Conservation (phyloP, 768 basidiomycete genomes). For the Collybia sp. region DNA sequence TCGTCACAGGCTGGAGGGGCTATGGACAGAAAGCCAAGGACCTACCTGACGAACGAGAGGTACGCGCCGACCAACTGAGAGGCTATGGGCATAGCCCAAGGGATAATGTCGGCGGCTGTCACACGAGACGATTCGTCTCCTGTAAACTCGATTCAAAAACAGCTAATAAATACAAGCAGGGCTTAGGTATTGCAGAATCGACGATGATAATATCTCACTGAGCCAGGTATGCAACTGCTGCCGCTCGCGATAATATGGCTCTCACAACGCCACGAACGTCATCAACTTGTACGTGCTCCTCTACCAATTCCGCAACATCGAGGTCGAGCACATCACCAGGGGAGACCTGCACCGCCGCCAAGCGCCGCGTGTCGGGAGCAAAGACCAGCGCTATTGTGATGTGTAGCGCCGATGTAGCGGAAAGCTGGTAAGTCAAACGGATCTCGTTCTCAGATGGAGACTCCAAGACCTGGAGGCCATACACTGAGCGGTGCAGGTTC, state of each 20-base stretch:
- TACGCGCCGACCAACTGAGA: too few relatives aligned
- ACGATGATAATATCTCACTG: too few relatives aligned
- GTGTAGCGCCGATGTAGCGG: conserved; percentile 21
- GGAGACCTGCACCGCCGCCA: conserved; percentile 54
- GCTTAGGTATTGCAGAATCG: too few relatives aligned
- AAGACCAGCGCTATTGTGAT: conserved; percentile 60
- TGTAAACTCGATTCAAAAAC: too few relatives aligned
- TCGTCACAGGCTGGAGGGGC: too few relatives aligned
- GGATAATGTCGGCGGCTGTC: too few relatives aligned
- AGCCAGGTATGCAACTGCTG: conserved; percentile 5
- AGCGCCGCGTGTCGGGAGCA: conserved; percentile 59
- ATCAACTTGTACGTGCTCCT: conserved; percentile 57
- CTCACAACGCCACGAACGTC: conserved; percentile 64
- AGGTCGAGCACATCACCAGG: conserved; percentile 48
- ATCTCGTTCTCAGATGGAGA: conserved; percentile 74
- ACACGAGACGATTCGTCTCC: too few relatives aligned
- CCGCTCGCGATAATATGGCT: conserved; percentile 49
- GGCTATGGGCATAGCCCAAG: too few relatives aligned
- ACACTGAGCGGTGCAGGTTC: conserved; percentile 55
- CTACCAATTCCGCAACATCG: conserved; percentile 55
- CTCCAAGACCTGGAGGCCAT: conserved; percentile 54
- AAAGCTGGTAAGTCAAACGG: conserved; percentile 58
- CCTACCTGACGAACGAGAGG: too few relatives aligned
- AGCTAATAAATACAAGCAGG: too few relatives aligned
- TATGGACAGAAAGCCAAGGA: too few relatives aligned